These are phyloP conservation scores for Penicillium decumbens DNA, from an alignment of 2,329 filamentous ascomycete genomes.

Conservation along the genomic window DNA sequence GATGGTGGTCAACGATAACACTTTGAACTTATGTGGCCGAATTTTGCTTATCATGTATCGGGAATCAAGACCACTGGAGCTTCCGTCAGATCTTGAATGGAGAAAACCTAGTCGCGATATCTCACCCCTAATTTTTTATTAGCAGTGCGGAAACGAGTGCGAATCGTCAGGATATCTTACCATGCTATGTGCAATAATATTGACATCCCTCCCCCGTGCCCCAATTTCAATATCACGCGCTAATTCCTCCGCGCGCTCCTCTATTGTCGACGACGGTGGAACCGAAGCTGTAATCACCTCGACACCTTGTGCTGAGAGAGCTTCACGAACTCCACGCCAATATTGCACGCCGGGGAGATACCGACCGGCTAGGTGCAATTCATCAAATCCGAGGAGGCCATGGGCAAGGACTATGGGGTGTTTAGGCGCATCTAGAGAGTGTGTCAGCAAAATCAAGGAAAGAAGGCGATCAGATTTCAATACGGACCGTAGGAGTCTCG, in stretches of 20 bases:
- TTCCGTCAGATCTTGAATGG: conserved; percentile 8
- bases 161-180: conserved; percentile 25
- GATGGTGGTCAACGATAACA: conserved; percentile 63
- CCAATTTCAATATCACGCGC: conserved; percentile 50
- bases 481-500: conserved; percentile 53
- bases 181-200: conserved; percentile 60
- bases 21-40: conserved; percentile 61
- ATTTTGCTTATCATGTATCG: conserved; percentile 61
- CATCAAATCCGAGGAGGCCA: conserved; percentile 63
- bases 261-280: conserved; percentile 56
- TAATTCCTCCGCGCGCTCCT: conserved; percentile 53
- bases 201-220: conserved; percentile 55
- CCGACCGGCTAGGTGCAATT: conserved; percentile 52
- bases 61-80: conserved; percentile 55
- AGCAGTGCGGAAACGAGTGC: neutral
- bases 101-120: conserved; percentile 8
- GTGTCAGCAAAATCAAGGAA: neutral
- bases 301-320: conserved; percentile 52
- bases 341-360: conserved; percentile 57
- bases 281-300: conserved; percentile 60
- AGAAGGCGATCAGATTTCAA: neutral
- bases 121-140: conserved; percentile 32
- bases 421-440: conserved; percentile 42
- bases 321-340: conserved; percentile 61
- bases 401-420: conserved; percentile 60